Evolutionary conservation across 2,329 filamentous ascomycete species (phyloP).

Genomic region (Nemania sp.): DNA sequence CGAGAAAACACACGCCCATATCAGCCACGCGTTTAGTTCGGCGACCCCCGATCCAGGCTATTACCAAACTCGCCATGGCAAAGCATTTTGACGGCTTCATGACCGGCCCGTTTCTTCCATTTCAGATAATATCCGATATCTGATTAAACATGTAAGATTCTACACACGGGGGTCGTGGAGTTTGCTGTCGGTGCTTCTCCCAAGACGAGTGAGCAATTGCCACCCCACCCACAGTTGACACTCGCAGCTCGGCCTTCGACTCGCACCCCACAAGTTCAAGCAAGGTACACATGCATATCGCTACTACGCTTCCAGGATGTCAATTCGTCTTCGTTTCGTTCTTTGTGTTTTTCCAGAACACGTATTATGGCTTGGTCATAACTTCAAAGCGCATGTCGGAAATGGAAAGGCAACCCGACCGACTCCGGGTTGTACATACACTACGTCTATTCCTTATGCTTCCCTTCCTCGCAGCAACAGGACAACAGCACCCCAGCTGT

Average conservation of each 20-base stretch:
- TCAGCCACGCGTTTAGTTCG: conserved; percentile 15
- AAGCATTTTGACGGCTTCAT: background rate
- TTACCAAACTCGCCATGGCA: background rate
- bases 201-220: background rate
- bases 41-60: conserved; percentile 13
- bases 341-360: no score
- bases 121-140: background rate
- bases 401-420: no score
- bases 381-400: no score
- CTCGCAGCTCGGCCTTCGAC: background rate
- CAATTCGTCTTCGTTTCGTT: no score
- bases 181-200: background rate
- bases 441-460: no score
- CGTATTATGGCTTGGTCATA: no score
- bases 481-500: no score
- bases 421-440: no score
- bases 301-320: no score
- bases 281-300: no score
- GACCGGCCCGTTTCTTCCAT: background rate
- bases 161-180: background rate
- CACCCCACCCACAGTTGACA: background rate
- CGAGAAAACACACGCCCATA: conserved; percentile 9
- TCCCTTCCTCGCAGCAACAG: no score
- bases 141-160: background rate
- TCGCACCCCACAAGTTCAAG: background rate